phyloP scores from a whole-genome alignment of 495 filamentous ascomycete species.

The Aspergillus conjunctus region DNA sequence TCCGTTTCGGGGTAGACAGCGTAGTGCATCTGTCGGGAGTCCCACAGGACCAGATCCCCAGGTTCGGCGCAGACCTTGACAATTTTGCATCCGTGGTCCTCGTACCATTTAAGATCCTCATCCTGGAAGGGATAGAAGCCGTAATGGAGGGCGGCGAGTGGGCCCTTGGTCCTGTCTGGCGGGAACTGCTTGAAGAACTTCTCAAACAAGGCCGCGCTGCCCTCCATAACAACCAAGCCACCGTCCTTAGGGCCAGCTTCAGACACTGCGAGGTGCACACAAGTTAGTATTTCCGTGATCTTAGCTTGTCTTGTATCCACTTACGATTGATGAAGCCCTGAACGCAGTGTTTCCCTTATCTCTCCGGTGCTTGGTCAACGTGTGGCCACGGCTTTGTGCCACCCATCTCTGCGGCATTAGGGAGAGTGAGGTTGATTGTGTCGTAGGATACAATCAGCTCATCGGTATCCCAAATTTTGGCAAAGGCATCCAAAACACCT shows the following conservation, averaged over 20 bases:
- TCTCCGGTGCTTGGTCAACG: slow-evolving; percentile 31
- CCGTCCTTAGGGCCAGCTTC: slow-evolving; percentile 41
- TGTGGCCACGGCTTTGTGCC: slow-evolving; percentile 30
- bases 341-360: slow-evolving; percentile 37
- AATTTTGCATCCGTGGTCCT: slow-evolving; percentile 30
- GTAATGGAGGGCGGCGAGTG: slow-evolving; percentile 12
- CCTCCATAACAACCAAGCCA: slow-evolving; percentile 18
- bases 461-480: slow-evolving; percentile 35
- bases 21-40: slow-evolving; percentile 45
- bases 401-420: slow-evolving; percentile 12
- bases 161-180: slow-evolving; percentile 21
- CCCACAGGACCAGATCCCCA: slow-evolving; percentile 49
- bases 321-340: slow-evolving; percentile 45
- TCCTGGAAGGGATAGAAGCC: slow-evolving; percentile 36
- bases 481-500: slow-evolving; percentile 34
- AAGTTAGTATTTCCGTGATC: not conserved
- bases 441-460: slow-evolving; percentile 40
- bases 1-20: slow-evolving; percentile 23
- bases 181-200: slow-evolving; percentile 31
- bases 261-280: slow-evolving; percentile 17
- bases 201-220: slow-evolving; percentile 27
- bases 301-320: not conserved
- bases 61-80: slow-evolving; percentile 42
- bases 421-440: slow-evolving; percentile 24
- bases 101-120: slow-evolving; percentile 40